These are phyloP conservation scores for Fusarium agapanthi DNA, from an alignment of 2,329 filamentous ascomycete species.

Conservation along the genomic window DNA sequence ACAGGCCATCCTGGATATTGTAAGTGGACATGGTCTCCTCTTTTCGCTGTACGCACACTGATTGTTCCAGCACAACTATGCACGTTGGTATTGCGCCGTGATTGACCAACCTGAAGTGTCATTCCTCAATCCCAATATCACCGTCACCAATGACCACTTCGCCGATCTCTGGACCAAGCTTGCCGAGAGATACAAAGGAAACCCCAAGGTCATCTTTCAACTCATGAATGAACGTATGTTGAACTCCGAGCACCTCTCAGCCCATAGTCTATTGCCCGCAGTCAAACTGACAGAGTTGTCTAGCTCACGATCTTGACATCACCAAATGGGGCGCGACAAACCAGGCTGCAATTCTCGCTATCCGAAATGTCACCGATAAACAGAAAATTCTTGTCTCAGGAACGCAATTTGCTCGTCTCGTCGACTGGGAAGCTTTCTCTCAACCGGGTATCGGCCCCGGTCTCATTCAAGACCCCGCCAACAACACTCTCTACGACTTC, in stretches of 20 bases:
- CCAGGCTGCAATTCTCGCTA: background rate
- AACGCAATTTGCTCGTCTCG: background rate
- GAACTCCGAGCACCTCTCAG: no score
- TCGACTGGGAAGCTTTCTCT: background rate
- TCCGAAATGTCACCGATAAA: background rate
- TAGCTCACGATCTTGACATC: background rate
- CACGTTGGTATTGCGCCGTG: background rate
- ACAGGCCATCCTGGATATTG: background rate
- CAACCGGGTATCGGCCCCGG: background rate
- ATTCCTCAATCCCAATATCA: background rate
- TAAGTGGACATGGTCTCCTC: no score
- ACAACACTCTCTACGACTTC: background rate
- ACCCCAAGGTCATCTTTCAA: background rate
- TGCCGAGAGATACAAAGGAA: background rate
- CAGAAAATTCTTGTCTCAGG: background rate
- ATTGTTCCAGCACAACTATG: background rate
- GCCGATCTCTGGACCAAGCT: background rate
- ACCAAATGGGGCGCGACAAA: background rate
- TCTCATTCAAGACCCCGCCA: background rate
- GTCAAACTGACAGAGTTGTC: background rate
- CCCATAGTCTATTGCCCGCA: accelerated
- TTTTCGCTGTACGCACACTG: no score
- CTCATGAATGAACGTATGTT: background rate
- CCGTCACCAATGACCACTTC: background rate
- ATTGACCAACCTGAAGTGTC: background rate